Base-by-base conservation (phyloP, 257 asterid genomes). In the Ballota nigra region DNA sequence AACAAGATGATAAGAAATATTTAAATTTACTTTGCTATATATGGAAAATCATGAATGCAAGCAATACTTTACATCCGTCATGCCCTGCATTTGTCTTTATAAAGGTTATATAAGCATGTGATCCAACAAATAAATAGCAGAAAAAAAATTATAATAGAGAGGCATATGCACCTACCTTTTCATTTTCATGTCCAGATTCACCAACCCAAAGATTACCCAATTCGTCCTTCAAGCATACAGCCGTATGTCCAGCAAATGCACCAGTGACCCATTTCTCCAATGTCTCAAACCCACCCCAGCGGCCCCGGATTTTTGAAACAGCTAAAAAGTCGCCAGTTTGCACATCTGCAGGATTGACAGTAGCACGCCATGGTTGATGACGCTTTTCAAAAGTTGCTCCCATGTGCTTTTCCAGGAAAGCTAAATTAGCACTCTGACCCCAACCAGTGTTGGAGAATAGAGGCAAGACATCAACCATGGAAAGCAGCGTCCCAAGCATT, bases 261-360 rank as follows among this genome's bases (percentile, higher is more conserved):
- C 99, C 99, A 8, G 98, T 95, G 63, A 95, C 99, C 99, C 99
- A 95, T 87, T 95, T 95, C 84, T 95, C 99, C 74, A 95, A 92
- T 5, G 99, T 95, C 87, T 95, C 99, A 80, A 95, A 95, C 72
- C 99, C 99, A 68, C 99, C 99, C 99, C 99, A 95, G 45, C 99
- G 92, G 70, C 99, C 99, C 75, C 98, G 97, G 70, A 95, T 92
- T 84, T 95, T 95, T 26, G 99, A 95, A 60, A 95, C 85, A 20
- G 99, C 98, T 69, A 95, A 84, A 77, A 95, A 95, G 82, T 95
- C 99, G 52, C 99, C 99, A 49, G 94, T 78, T 63, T 95, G 93
- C 78, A 95, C 96, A 71, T 95, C 98, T 45, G 80, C 83, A 0
- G 99, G 99, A 55, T 92, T 79, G 73, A 89, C 87, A 8, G 79